Base-by-base conservation (phyloP, 2,329 filamentous ascomycete species). In the Monosporascus sp. region DNA sequence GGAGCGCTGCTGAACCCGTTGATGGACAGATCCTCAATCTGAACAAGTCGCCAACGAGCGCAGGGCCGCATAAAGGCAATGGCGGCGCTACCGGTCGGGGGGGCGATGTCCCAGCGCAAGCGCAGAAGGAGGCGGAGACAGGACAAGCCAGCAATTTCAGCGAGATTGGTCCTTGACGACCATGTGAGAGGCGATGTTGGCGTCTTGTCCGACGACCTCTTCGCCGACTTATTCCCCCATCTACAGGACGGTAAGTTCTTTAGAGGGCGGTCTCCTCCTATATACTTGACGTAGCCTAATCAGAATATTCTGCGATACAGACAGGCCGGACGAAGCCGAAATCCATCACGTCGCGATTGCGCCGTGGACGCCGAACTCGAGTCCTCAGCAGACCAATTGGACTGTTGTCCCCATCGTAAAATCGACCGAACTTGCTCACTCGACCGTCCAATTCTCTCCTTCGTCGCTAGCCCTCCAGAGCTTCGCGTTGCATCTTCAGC, bases 181-280 rank as follows among this genome's bases (percentile, higher is more conserved):
- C 87, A 88, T 69, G 79, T 96, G 63, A 89, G 87, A 72, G 90
- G 89, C 51, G 90, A 96, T 67, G 80, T 92, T 57, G 94, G 91
- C 58, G 82, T 94, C 59, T 72, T 97, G 51, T 96, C 93, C 14
- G 87, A 91, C 64, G 91, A 96, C 70, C 78, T 99, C 50, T 91
- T 92, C 64, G 77, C 80, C 47, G 88, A 95, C 66, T 79, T 97
- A 50, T 91, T 95, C 72, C 85, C 89, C 57, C 74, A 83, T 62
- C 65, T 80, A 62, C 71, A 72, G 60, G 64, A 76, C 65, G 70
- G 81, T 85, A 68, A 70, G 80, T 35, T 14, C 11, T 14, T 35
- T 14, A 5, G 31, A 35, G 31, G 31, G 31, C n/a, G 31, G 11
- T 14, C 31, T 35, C 11, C 31, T 35, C 31, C 9, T 14, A 14